Percentiles rank a stretch among this genome's conserved stretches.
Evolutionary conservation across 2,329 filamentous ascomycete genomes (phyloP).

Genomic region (Trichothecium sympodiale): DNA sequence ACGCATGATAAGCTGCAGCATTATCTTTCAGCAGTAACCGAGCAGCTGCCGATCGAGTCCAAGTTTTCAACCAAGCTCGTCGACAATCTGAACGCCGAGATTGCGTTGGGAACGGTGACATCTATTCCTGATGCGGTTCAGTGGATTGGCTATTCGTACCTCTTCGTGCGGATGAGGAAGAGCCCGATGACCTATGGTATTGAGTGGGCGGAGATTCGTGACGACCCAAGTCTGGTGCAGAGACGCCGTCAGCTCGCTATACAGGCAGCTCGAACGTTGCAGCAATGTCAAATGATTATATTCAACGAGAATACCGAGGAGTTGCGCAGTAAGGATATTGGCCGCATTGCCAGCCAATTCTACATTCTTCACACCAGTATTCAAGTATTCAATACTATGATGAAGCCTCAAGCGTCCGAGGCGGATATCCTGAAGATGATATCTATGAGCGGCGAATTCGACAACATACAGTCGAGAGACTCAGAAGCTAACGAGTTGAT

Average conservation of each 20-base stretch:
- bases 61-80: conserved; percentile 87
- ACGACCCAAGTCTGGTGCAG: conserved; percentile 81
- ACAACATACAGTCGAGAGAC: conserved; percentile 89
- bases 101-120: conserved; percentile 86
- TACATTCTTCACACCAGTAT: conserved; percentile 92
- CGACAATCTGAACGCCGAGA: conserved; percentile 93
- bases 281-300: conserved; percentile 96
- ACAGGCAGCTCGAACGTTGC: conserved; percentile 75
- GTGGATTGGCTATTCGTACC: conserved; percentile 95
- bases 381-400: conserved; percentile 92
- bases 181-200: conserved; percentile 91
- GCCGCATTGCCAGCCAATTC: conserved; percentile 92
- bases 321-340: conserved; percentile 86
- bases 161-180: conserved; percentile 92
- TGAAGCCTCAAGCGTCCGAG: conserved; percentile 76
- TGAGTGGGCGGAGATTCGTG: conserved; percentile 79
- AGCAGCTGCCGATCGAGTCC: conserved; percentile 96
- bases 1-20: conserved; percentile 88
- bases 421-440: conserved; percentile 94
- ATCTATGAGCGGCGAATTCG: conserved; percentile 93
- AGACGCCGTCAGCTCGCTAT: conserved; percentile 77
- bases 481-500: conserved; percentile 82
- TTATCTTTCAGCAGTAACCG: conserved; percentile 85
- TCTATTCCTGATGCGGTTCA: conserved; percentile 88
- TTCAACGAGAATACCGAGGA: conserved; percentile 94